phyloP scores from a whole-genome alignment of 1,139 yeast species.

The Saccharomycopsis hybrid region DNA sequence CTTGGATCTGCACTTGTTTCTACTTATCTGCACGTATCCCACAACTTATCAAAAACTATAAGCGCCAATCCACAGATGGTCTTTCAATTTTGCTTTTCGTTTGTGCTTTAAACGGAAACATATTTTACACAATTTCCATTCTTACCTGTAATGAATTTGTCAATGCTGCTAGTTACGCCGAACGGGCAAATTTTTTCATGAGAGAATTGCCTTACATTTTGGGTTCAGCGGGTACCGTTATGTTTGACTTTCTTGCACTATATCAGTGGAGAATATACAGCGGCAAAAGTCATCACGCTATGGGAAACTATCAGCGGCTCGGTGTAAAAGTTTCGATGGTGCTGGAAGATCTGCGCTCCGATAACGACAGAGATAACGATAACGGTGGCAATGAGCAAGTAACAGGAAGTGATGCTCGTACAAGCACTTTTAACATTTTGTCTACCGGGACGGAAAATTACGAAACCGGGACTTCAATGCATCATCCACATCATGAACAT shows the following conservation, averaged over 20 bases:
- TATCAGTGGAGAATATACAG: constrained; percentile 45
- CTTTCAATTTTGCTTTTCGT: constrained; percentile 72
- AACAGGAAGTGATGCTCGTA: too few species aligned
- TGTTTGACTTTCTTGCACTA: constrained; percentile 71
- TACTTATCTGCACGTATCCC: constrained; percentile 82
- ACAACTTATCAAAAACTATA: constrained; percentile 70
- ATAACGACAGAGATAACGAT: too few species aligned
- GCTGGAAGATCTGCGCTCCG: too few species aligned
- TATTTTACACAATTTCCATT: constrained; percentile 72
- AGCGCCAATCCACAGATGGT: constrained; percentile 77
- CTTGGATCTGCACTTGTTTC: constrained; percentile 77
- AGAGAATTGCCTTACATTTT: constrained; percentile 77
- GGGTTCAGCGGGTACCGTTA: constrained; percentile 82
- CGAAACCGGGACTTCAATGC: too few species aligned
- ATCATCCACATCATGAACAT: too few species aligned
- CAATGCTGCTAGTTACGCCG: constrained; percentile 24
- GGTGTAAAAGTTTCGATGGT: too few species aligned
- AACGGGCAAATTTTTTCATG: constrained; percentile 43
- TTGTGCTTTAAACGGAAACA: constrained; percentile 75
- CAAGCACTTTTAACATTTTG: too few species aligned
- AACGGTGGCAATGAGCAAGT: too few species aligned
- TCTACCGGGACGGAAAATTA: too few species aligned
- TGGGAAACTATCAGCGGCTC: too few species aligned
- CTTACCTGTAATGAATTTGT: constrained; percentile 40
- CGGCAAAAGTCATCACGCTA: too few species aligned